Evolutionary conservation across 208 protist species (phyloP).

Genomic region (Leishmania braziliensis): DNA sequence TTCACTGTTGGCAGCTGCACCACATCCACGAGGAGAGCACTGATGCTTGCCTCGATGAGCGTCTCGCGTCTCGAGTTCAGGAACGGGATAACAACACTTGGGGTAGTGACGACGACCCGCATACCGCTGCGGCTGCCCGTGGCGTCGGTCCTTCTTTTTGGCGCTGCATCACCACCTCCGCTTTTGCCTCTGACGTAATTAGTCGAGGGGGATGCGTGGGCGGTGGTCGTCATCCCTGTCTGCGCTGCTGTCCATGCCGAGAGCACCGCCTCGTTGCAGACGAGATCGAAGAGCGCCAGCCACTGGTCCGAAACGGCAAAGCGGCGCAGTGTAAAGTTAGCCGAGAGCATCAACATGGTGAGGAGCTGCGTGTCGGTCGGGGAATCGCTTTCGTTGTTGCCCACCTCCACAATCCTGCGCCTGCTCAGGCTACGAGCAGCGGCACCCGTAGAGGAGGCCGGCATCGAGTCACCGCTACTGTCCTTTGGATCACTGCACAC

Average conservation of each 20-base stretch:
- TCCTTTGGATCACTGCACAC: neutral
- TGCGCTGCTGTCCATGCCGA: slow-evolving; percentile 39
- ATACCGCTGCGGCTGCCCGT: slow-evolving; percentile 28
- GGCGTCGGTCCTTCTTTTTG: neutral
- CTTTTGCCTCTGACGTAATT: neutral
- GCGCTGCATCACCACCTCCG: neutral
- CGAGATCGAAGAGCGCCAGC: slow-evolving; percentile 77
- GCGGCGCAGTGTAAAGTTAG: slow-evolving; percentile 82
- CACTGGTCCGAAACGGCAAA: slow-evolving; percentile 88
- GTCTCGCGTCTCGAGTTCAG: slow-evolving; percentile 55
- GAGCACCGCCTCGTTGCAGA: slow-evolving; percentile 73
- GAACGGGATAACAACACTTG: slow-evolving; percentile 74
- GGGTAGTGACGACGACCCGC: slow-evolving; percentile 66
- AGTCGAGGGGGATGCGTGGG: neutral
- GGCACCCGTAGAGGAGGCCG: neutral
- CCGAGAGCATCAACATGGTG: slow-evolving; percentile 51
- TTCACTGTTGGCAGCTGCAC: slow-evolving; percentile 39
- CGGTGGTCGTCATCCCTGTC: slow-evolving; percentile 14
- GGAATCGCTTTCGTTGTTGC: neutral
- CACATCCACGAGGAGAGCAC: slow-evolving; percentile 65
- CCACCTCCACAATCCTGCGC: neutral
- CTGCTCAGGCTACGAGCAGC: neutral
- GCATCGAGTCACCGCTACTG: neutral
- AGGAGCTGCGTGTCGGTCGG: slow-evolving; percentile 21
- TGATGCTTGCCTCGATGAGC: slow-evolving; percentile 72